Base-by-base conservation (phyloP, 192 early-diverging fungal genomes). In the Obelidium mucronatum region DNA sequence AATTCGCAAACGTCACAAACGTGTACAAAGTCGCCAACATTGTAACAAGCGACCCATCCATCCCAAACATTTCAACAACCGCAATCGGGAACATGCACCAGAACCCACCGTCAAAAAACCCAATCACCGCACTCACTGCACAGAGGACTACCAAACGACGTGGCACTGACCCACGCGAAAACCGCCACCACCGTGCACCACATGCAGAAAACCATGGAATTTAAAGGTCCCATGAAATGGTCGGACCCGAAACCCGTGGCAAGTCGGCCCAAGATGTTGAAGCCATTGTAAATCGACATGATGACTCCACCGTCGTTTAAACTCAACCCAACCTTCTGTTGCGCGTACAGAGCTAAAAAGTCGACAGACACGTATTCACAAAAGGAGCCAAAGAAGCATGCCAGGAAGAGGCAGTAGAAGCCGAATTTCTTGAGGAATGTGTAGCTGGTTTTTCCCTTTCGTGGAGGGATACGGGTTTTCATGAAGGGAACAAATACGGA, bases 261-360 rank as follows among this genome's bases (percentile, higher is more conserved):
- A 56, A 93, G 82, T 53, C 92, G 86, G 2, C 92, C 92, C 3
- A 91, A 39, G 62, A 87, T 89, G 2, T 85, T 84, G 5, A 87
- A 90, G 31, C 87, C 92, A 73, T 92, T 93, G 83, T 44, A 94
- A 74, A 54, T 90, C 89, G 34, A 94, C 76, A 76, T 39, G 51
- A 76, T 22, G 3, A 52, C n/a, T 2, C 63, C 58, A 11, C 61
- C 60, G 15, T 55, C 48, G 3, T 37, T 24, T 11, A 76, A 35
- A 6, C 40, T 19, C 22, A 76, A 39, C 24, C 37, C 48, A 31
- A 67, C 22, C 15, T 13, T 3, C 30, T 76, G 40, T 22, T 36
- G 39, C 54, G 63, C 74, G 35, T 31, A 53, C 17, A 54, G 40
- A 24, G 76, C 55, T 4, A 72, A 28, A 39, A 72, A 72, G 37